phyloP scores from a whole-genome alignment of 1,284 basidiomycete genomes.

The Cryptococcus floricola region DNA sequence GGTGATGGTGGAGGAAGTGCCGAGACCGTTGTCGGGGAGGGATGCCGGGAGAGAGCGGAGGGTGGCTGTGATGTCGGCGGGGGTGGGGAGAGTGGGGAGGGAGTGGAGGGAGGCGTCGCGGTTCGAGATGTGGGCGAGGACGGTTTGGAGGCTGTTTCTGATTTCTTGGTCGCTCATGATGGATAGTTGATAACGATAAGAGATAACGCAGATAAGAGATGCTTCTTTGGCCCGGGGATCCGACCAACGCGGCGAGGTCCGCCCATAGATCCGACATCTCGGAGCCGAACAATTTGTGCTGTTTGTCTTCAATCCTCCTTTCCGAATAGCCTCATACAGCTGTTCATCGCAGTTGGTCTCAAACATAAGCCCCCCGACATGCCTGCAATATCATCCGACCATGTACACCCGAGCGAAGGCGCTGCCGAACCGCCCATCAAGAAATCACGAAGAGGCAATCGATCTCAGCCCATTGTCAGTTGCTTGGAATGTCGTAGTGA shows the following conservation, averaged over 20 bases:
- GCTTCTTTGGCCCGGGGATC: not conserved
- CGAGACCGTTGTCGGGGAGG: not conserved
- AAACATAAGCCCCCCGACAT: not conserved
- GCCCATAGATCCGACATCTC: not conserved
- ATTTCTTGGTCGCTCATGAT: too few relatives aligned
- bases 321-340: too few relatives aligned
- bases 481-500: constrained; percentile 7
- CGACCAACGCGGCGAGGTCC: not conserved
- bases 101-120: not conserved
- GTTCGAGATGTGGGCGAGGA: too few relatives aligned
- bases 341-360: too few relatives aligned
- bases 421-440: not conserved
- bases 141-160: too few relatives aligned
- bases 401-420: too few relatives aligned
- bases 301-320: too few relatives aligned
- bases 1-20: not conserved
- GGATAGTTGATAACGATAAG: too few relatives aligned
- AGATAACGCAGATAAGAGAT: too few relatives aligned
- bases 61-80: not conserved
- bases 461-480: constrained; percentile 7
- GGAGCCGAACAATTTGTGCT: not conserved
- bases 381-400: too few relatives aligned
- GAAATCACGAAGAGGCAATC: constrained; percentile 2
- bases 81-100: not conserved
- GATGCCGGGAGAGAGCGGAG: not conserved